Evolutionary conservation across 371 early-diverging fungal genomes (phyloP).

Genomic region (Zychaea mexicana): DNA sequence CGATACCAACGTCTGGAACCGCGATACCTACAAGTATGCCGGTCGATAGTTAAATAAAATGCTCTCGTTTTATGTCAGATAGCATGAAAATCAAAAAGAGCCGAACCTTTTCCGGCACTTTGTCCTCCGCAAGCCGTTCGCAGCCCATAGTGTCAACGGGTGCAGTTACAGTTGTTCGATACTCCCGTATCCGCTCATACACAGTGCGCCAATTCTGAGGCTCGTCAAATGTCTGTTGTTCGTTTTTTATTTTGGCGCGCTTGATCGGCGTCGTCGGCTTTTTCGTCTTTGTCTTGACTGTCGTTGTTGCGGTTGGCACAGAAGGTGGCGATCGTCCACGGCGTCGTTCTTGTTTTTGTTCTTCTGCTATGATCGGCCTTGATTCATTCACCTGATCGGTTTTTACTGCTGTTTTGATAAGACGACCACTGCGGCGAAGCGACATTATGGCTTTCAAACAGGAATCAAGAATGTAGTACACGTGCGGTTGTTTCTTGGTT

Average conservation of each 20-base stretch:
- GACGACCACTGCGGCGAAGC: slow-evolving; percentile 15
- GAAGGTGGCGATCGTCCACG: neutral
- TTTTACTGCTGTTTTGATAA: neutral
- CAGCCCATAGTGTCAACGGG: slow-evolving; percentile 98
- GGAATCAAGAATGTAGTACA: neutral
- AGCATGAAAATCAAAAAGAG: too few relatives aligned
- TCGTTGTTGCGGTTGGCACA: too few relatives aligned
- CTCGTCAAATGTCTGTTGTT: slow-evolving; percentile 9
- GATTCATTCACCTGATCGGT: neutral
- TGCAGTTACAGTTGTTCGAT: slow-evolving; percentile 65
- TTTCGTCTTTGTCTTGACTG: neutral
- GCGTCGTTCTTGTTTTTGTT: neutral
- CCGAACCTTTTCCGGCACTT: slow-evolving; percentile 22
- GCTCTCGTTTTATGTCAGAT: too few relatives aligned
- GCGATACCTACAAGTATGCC: slow-evolving; percentile 67
- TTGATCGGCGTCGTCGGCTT: neutral
- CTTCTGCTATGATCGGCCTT: neutral
- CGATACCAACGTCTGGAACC: slow-evolving; percentile 91
- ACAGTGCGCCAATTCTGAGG: slow-evolving; percentile 74
- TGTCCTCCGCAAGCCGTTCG: slow-evolving; percentile 68
- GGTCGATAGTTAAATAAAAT: too few relatives aligned
- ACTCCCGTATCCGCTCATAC: slow-evolving; percentile 62
- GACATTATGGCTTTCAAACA: slow-evolving; percentile 15
- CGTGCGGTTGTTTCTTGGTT: neutral
- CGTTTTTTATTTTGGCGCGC: neutral